Percentiles rank a stretch among this genome's conserved stretches.
Evolutionary conservation across 495 filamentous ascomycete species (phyloP).

Genomic region (Lentithecium fluviatile): DNA sequence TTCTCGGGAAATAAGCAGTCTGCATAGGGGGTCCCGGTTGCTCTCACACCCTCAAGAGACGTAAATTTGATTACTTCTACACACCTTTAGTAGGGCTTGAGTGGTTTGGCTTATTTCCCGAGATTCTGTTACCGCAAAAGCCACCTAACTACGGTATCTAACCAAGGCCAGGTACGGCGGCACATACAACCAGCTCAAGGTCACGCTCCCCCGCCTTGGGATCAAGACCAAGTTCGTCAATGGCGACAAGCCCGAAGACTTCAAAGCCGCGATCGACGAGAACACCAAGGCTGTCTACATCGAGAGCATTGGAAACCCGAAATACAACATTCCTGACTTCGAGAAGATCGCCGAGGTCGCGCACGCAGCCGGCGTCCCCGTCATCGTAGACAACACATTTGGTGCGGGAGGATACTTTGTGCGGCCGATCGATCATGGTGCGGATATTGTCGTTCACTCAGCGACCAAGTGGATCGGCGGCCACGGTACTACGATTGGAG

Average conservation of each 20-base stretch:
- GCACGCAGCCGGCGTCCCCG: slow-evolving; percentile 49
- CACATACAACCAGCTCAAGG: slow-evolving; percentile 98
- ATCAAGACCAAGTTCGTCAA: slow-evolving; percentile 88
- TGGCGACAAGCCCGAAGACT: slow-evolving; percentile 79
- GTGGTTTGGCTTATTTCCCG: too few species aligned
- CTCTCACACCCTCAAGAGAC: too few species aligned
- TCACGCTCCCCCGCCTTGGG: slow-evolving; percentile 80
- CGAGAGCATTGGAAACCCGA: slow-evolving; percentile 93
- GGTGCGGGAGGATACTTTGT: slow-evolving; percentile 92
- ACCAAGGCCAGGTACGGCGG: slow-evolving; percentile 64
- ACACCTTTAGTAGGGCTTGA: too few species aligned
- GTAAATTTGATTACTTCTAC: too few species aligned
- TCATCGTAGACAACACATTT: slow-evolving; percentile 97
- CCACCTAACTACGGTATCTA: not conserved
- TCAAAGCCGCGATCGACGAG: slow-evolving; percentile 85
- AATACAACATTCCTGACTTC: slow-evolving; percentile 73
- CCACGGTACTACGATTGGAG: slow-evolving; percentile 93
- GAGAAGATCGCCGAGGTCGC: slow-evolving; percentile 43
- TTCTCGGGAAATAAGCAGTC: too few species aligned
- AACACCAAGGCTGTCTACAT: slow-evolving; percentile 95
- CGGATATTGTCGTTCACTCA: slow-evolving; percentile 89
- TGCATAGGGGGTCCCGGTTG: too few species aligned
- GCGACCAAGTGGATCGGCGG: slow-evolving; percentile 99
- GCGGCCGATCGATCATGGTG: slow-evolving; percentile 85
- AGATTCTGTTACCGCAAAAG: too few species aligned